A percentile compares a stretch with the other conserved stretches of the same genome.
Evolutionary conservation across 202 grass and related monocot genomes (phyloP).

Genomic region (Brachypodium distachyon): DNA sequence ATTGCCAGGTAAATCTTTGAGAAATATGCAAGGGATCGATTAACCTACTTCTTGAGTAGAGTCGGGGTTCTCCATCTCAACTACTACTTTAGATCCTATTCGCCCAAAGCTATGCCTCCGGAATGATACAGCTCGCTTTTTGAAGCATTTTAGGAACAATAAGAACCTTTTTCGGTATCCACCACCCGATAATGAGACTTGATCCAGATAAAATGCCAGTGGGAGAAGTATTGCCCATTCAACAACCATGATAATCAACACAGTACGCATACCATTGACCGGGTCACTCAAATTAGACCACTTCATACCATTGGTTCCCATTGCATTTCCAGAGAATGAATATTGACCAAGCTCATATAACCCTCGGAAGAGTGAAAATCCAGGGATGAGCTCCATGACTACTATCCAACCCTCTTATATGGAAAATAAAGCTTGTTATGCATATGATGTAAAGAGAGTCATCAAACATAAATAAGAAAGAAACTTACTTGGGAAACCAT

Average conservation of each 20-base stretch:
- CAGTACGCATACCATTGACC: constrained; percentile 48
- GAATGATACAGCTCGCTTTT: constrained; percentile 22
- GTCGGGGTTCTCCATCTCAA: constrained; percentile 51
- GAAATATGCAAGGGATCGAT: neutral
- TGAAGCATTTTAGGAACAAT: constrained; percentile 48
- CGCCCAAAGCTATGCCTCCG: constrained; percentile 26
- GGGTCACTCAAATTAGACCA: constrained; percentile 60
- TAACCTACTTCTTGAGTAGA: constrained; percentile 46
- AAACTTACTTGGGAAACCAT: constrained; percentile 69
- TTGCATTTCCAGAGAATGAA: constrained; percentile 39
- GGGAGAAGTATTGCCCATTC: constrained; percentile 68
- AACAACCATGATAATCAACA: constrained; percentile 83
- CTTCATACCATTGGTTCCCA: constrained; percentile 61
- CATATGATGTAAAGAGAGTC: neutral
- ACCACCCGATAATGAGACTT: constrained; percentile 44
- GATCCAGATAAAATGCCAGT: constrained; percentile 60
- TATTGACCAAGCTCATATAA: constrained; percentile 80
- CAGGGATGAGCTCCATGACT: constrained; percentile 86
- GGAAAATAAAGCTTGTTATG: constrained; percentile 18
- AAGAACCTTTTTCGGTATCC: constrained; percentile 33
- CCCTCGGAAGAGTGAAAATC: constrained; percentile 78
- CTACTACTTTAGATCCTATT: constrained; percentile 38
- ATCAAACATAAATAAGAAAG: neutral
- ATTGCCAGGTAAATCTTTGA: neutral
- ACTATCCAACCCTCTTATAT: constrained; percentile 68